phyloP scores from a whole-genome alignment of 345 rosid species.

The Erodium maritimum region DNA sequence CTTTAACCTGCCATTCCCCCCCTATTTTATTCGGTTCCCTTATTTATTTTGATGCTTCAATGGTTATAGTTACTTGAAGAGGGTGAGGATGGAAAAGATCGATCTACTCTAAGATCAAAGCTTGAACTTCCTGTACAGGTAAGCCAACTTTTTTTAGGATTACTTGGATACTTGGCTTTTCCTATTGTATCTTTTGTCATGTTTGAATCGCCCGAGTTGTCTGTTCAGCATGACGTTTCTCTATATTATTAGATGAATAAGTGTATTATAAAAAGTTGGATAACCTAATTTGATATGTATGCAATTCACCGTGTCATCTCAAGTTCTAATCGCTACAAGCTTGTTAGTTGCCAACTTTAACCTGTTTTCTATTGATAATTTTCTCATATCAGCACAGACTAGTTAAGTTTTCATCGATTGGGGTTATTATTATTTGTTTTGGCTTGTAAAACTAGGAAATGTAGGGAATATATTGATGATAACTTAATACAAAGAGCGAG shows the following conservation, averaged over 20 bases:
- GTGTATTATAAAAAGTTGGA: neutral
- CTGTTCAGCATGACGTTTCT: neutral
- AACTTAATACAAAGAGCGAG: too few relatives aligned
- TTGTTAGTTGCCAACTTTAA: too few relatives aligned
- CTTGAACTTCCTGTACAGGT: conserved; percentile 99
- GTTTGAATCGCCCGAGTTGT: conserved; percentile 4
- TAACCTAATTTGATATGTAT: neutral
- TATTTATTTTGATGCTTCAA: neutral
- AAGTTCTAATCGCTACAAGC: too few relatives aligned
- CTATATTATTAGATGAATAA: neutral
- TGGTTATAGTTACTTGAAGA: conserved; percentile 71
- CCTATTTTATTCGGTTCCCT: neutral
- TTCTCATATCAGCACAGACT: too few relatives aligned
- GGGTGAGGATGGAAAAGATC: conserved; percentile 90
- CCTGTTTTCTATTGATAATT: too few relatives aligned
- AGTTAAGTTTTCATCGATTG: too few relatives aligned
- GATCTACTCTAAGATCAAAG: conserved; percentile 73
- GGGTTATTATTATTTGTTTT: too few relatives aligned
- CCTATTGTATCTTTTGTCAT: neutral
- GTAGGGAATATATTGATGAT: too few relatives aligned
- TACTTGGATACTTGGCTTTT: neutral
- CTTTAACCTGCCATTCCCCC: neutral
- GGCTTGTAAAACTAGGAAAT: too few relatives aligned
- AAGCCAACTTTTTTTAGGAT: conserved; percentile 5
- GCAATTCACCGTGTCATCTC: too few relatives aligned